Evolutionary conservation across 305 asterid species (phyloP), one percentile per base, ranked within the genome.

Genomic region (Fraxinus latifolia): DNA sequence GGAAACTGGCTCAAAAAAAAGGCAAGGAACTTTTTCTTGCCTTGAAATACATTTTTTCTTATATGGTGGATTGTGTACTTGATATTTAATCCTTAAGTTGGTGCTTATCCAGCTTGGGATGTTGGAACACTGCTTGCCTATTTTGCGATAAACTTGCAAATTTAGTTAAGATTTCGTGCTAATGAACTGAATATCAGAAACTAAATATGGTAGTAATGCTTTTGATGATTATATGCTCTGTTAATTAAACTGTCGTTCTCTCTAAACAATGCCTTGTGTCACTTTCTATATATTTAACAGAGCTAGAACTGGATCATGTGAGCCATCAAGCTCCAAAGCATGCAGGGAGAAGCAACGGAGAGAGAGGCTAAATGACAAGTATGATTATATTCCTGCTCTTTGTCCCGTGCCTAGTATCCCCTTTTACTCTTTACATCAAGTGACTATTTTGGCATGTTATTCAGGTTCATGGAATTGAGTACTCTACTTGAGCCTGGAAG

Each of bases 401-500:
- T 58, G 0, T 19, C 68, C 68, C 29, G 0, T 58, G 11, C 29
- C 27, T 58, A 58, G 68, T 58, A 58, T 58, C 29, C 27, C 27
- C 27, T 50, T 44, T 44, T 17, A 53, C 65, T 53, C 68, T 19
- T 58, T 27, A 70, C 68, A 77, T 75, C 81, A 72, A 53, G 73
- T 79, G 44, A 84, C 77, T 74, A 42, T 25, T 9, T 82, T 47
- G 68, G 47, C 76, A 80, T 53, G n/a, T 79, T 6, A 33, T 77
- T 44, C 79, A 95, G 98, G 92, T 94, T 94, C 87, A 39, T 89
- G 91, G 99, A 95, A 82, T 87, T 95, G 87, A 92, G 91, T 34
- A 93, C 96, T 86, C 89, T 95, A 79, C 96, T 95, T 87, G 98
- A 95, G 89, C 97, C 99, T 11, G 98, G 97, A 72, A 94, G 90